A percentile compares a stretch with the other conserved stretches of the same genome.
These are phyloP conservation scores for Lasiosphaeris hirsuta DNA, from an alignment of 495 filamentous ascomycete genomes.

Conservation along the genomic window DNA sequence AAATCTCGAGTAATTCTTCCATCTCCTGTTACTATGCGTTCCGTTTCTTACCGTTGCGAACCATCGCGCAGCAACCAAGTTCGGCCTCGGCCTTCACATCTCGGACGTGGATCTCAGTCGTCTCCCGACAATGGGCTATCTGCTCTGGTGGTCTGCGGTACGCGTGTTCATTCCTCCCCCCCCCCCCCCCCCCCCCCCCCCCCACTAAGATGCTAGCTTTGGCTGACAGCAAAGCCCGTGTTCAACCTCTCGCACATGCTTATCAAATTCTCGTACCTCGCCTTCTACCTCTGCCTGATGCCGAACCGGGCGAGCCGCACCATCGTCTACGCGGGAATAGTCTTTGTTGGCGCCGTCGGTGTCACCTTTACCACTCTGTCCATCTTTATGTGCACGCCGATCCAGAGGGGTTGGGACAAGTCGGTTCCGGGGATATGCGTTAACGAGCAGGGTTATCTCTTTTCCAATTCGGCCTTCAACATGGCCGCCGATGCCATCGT, in stretches of 20 bases:
- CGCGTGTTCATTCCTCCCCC: neutral
- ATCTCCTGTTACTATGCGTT: neutral
- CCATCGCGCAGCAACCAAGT: conserved; percentile 3
- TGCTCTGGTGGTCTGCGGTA: conserved; percentile 10
- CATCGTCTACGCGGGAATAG: neutral
- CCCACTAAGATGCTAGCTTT: neutral
- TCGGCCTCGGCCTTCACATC: conserved; percentile 8
- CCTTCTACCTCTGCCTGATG: conserved; percentile 12
- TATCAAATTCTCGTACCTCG: conserved; percentile 10
- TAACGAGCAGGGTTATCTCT: neutral
- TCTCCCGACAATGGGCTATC: conserved; percentile 1
- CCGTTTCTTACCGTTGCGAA: neutral
- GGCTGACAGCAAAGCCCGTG: neutral
- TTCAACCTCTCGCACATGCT: conserved; percentile 12
- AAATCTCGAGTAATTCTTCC: neutral
- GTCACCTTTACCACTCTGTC: conserved; percentile 3
- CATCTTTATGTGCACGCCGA: conserved; percentile 10
- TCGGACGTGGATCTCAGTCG: neutral
- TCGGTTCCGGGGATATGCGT: conserved; percentile 1
- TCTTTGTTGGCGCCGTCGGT: neutral
- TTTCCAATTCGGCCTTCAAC: conserved; percentile 13
- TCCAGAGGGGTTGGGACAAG: conserved; percentile 7
- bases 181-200: neutral
- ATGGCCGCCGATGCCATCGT: conserved; percentile 18
- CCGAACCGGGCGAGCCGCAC: neutral